These are phyloP conservation scores for Chaetomium sp. DNA, from an alignment of 2,329 filamentous ascomycete species.

Conservation along the genomic window DNA sequence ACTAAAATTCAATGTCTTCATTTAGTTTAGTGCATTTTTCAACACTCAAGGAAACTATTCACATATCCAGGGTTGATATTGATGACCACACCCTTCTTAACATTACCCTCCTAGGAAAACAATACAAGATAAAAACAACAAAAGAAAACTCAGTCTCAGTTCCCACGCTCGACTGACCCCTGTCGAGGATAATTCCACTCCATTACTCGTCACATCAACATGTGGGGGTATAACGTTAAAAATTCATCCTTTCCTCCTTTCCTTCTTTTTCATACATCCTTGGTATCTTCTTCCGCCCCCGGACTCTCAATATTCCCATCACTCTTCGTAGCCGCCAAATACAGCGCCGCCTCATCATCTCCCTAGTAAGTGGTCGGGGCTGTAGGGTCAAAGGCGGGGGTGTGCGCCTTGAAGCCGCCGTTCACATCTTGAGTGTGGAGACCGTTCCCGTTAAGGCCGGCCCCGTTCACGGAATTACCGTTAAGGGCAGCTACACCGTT, in stretches of 20 bases:
- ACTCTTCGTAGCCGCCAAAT: background rate
- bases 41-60: background rate
- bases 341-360: background rate
- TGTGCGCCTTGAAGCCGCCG: conserved; percentile 1
- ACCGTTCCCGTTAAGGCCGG: background rate
- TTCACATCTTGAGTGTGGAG: background rate
- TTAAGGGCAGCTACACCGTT: background rate
- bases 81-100: background rate
- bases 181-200: background rate
- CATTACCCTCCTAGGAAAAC: background rate
- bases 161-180: too few relatives aligned
- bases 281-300: background rate
- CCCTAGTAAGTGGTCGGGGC: conserved; percentile 2
- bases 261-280: background rate
- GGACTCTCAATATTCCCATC: background rate
- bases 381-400: conserved; percentile 4
- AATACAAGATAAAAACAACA: background rate
- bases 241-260: background rate
- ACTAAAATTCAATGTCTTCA: too few relatives aligned
- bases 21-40: background rate
- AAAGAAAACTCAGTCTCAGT: background rate
- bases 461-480: background rate
- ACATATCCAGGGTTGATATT: background rate
- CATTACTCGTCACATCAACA: background rate
- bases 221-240: background rate